Evolutionary conservation across 768 basidiomycete genomes (phyloP), one percentile per base, ranked within the genome.

Genomic region (Xanthoconium stramineum): DNA sequence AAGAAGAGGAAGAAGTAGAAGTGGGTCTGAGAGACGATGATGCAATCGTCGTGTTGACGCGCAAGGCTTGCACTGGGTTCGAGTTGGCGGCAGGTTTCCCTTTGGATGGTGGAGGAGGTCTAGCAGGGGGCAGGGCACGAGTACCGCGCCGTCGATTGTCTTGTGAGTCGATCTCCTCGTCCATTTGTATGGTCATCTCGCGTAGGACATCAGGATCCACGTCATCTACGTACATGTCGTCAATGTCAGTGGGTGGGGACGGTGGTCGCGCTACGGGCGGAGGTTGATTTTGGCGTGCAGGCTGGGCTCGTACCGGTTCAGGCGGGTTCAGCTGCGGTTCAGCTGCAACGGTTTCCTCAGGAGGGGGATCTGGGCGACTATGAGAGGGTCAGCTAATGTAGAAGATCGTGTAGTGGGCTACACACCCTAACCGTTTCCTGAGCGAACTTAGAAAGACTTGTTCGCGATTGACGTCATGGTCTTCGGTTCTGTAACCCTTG

Each of bases 401-500:
- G 24, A 24, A 24, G 4, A 24, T 24, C 24, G 4, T 24, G 24
- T 24, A 24, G 24, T 24, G 24, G 24, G 24, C 24, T 24, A 30
- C 81, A 67, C 69, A 91, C 94, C 90, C 85, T 66, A 94, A 71
- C 53, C 91, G 81, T 39, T 70, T 64, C 46, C 80, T 78, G 19
- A 96, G 75, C 28, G 81, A 78, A 42, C 78, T 76, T 11, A 83
- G 74, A 66, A 97, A 92, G 52, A 85, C 74, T 1, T 68, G 67
- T 30, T 81, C 79, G 50, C 84, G 86, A 20, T 78, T 62, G 4
- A 60, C 74, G 42, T 94, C 85, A 28, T 85, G 79, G 45, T 91
- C 89, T 30, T 83, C 83, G 8, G 83, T 82, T 52, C 75, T 74
- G 56, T 86, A 77, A 1, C 85, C 88, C 58, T 84, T 76, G 54